Conservation (phyloP, 176 grass and related monocot genomes). For the Secale cereale region DNA sequence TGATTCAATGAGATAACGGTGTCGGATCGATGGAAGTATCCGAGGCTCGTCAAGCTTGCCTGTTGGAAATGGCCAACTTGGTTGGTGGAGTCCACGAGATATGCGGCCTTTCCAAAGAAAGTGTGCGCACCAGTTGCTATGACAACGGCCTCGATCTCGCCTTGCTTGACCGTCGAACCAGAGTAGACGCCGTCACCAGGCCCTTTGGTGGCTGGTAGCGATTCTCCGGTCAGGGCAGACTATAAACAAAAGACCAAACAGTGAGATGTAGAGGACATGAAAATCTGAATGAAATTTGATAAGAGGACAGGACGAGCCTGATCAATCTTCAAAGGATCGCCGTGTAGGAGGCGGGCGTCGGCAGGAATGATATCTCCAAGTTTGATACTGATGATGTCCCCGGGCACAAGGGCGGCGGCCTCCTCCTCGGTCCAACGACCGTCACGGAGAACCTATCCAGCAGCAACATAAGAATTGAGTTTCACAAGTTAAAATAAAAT, state of each 20-base stretch:
- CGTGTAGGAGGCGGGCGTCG: conserved; percentile 51
- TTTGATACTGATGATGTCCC: conserved; percentile 59
- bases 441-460: not conserved
- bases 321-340: conserved; percentile 63
- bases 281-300: too few relatives aligned
- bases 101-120: conserved; percentile 61
- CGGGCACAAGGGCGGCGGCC: conserved; percentile 42
- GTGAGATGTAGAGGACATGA: not conserved
- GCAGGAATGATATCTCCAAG: conserved; percentile 65
- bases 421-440: conserved; percentile 16
- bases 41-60: conserved; percentile 20
- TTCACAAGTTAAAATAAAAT: not conserved
- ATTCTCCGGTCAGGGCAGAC: conserved; percentile 60
- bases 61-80: conserved; percentile 60
- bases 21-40: not conserved
- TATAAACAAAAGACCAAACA: conserved; percentile 11
- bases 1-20: not conserved
- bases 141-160: conserved; percentile 55
- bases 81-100: conserved; percentile 54
- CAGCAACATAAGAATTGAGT: not conserved
- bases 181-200: conserved; percentile 46
- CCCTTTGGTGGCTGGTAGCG: conserved; percentile 49
- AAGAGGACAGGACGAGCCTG: conserved; percentile 28
- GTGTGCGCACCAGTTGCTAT: conserved; percentile 62
- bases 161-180: conserved; percentile 56